phyloP scores from a whole-genome alignment of 1,284 basidiomycete genomes.

The Sanghuangporus baumii region DNA sequence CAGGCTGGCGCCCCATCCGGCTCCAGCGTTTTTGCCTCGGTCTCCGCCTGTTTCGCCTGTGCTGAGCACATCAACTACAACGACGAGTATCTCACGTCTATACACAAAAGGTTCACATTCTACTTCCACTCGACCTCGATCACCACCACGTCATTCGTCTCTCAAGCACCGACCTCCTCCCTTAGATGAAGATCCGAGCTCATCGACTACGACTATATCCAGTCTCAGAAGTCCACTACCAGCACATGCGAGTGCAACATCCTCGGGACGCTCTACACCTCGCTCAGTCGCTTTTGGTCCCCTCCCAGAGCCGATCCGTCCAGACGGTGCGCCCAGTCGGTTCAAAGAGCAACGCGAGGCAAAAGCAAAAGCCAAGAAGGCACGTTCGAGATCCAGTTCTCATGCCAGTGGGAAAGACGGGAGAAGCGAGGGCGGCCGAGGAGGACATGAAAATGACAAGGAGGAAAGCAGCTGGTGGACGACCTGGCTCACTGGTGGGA shows the following conservation, averaged over 20 bases:
- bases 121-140: constrained; percentile 48
- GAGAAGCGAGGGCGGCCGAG: constrained; percentile 21
- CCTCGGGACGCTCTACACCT: constrained; percentile 50
- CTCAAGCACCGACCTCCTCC: constrained; percentile 42
- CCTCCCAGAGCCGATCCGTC: constrained; percentile 54
- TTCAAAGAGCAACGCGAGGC: constrained; percentile 27
- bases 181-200: constrained; percentile 20
- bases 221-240: constrained; percentile 14
- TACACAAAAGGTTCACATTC: constrained; percentile 49
- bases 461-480: constrained; percentile 43
- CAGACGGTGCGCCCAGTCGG: constrained; percentile 24
- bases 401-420: constrained; percentile 17
- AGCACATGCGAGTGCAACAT: constrained; percentile 23
- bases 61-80: constrained; percentile 59
- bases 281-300: constrained; percentile 72
- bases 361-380: constrained; percentile 24
- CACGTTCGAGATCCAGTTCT: background rate
- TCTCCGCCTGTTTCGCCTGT: constrained; percentile 47
- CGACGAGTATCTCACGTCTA: constrained; percentile 68
- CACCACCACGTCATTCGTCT: constrained; percentile 48
- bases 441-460: constrained; percentile 15
- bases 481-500: constrained; percentile 35
- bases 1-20: constrained; percentile 17
- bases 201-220: constrained; percentile 2
- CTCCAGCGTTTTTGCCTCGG: constrained; percentile 29